phyloP scores from a whole-genome alignment of 2,329 filamentous ascomycete species.

The Aspergillus eucalypticola region DNA sequence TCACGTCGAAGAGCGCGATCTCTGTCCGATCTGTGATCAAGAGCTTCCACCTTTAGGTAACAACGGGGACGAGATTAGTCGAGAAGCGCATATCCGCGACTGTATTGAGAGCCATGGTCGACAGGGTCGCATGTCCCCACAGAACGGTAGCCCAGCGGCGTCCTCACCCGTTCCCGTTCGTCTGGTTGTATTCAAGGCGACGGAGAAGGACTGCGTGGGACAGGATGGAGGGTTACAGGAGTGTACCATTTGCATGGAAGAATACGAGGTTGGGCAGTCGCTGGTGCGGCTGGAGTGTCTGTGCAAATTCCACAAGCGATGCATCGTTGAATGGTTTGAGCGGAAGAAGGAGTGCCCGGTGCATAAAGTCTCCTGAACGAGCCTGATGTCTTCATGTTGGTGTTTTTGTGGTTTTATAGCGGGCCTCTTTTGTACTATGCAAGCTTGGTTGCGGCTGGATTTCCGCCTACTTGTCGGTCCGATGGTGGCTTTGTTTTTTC shows the following conservation, averaged over 20 bases:
- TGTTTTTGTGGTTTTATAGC: neutral
- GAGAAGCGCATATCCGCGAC: constrained; percentile 48
- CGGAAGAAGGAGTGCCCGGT: constrained; percentile 62
- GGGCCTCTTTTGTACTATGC: neutral
- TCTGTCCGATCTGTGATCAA: constrained; percentile 50
- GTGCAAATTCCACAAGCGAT: constrained; percentile 64
- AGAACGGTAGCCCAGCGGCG: constrained; percentile 22
- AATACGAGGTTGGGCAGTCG: constrained; percentile 61
- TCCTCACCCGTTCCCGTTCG: constrained; percentile 30
- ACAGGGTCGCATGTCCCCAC: constrained; percentile 21
- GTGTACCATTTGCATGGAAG: constrained; percentile 66
- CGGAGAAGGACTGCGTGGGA: constrained; percentile 63
- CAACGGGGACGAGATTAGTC: constrained; percentile 41
- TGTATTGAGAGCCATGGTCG: constrained; percentile 45
- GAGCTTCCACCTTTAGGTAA: constrained; percentile 40
- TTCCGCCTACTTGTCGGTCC: neutral
- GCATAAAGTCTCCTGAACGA: constrained; percentile 50
- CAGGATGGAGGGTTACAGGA: constrained; percentile 56
- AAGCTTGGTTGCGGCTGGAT: neutral
- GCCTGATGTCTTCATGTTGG: neutral
- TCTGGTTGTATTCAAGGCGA: constrained; percentile 56
- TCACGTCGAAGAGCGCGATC: constrained; percentile 44
- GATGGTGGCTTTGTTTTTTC: neutral
- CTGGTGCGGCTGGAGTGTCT: constrained; percentile 63
- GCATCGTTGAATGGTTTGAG: constrained; percentile 63